Conservation (phyloP, 2,329 filamentous ascomycete genomes). For the Bisporella sp. region DNA sequence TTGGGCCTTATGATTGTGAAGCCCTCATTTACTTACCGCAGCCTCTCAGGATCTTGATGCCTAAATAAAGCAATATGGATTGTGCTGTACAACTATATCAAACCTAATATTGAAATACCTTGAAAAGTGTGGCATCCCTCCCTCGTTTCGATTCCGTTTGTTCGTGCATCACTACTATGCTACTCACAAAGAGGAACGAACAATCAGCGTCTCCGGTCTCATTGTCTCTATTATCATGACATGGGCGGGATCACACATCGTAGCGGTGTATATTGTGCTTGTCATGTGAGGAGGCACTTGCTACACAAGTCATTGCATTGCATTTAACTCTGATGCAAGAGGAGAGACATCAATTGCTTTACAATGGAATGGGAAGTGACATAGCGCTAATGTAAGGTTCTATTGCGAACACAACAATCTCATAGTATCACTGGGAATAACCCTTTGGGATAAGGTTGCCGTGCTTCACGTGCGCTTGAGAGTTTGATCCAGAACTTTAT, state of each 20-base stretch:
- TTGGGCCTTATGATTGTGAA: background rate
- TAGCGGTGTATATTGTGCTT: slow-evolving; percentile 22
- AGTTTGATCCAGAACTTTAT: too few species aligned
- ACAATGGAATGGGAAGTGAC: too few species aligned
- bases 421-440: too few species aligned
- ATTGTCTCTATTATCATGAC: slow-evolving; percentile 11
- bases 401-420: too few species aligned
- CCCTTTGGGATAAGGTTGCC: too few species aligned
- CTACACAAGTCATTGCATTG: slow-evolving; percentile 19
- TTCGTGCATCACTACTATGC: too few species aligned
- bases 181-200: slow-evolving; percentile 8
- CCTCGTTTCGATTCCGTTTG: too few species aligned
- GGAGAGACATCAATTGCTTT: background rate
- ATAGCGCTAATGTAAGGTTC: too few species aligned
- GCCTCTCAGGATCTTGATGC: slow-evolving; percentile 13
- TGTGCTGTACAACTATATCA: slow-evolving; percentile 16
- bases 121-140: too few species aligned
- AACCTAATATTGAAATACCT: background rate
- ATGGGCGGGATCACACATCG: slow-evolving; percentile 21
- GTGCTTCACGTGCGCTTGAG: too few species aligned
- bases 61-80: slow-evolving; percentile 17
- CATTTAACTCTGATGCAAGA: slow-evolving; percentile 19
- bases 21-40: background rate
- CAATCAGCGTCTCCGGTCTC: slow-evolving; percentile 9
- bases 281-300: background rate